Base-by-base conservation (phyloP, 352 stramenopile species). In the Globisporangium camurandrum region DNA sequence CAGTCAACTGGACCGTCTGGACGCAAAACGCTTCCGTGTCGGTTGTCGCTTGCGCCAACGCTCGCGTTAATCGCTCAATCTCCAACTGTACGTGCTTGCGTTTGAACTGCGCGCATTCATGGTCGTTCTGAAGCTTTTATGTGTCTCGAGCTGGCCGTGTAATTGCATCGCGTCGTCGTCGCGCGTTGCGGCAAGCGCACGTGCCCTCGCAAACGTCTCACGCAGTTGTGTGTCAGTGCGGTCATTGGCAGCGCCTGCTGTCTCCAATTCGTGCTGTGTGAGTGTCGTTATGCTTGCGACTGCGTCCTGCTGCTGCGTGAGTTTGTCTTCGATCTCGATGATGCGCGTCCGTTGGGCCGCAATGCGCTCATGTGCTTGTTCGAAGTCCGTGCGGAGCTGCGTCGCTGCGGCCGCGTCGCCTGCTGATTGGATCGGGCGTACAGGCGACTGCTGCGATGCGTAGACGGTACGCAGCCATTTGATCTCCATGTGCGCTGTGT, bases 161-260 rank as follows among this genome's bases (percentile, higher is more conserved):
- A 84, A 56, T 40, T 81, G 64, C n/a, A n/a, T n/a, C 17, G 79
- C 27, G 42, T 88, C 59, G 22, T 80, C 73, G 40, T 85, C 69
- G 7, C 62, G 65, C 34, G 84, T 67, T 24, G 62, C 66, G 20
- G 49, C 54, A 22, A 74, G 28, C 22, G 67, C 67, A 0, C 27
- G 45, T 8, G 57, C 47, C 34, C 72, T 75, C 2, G 59, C 57
- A 10, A 67, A 61, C 1, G 40, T n/a, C n/a, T n/a, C n/a, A n/a
- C n/a, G n/a, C n/a, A n/a, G n/a, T n/a, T n/a, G n/a, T n/a, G n/a
- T n/a, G n/a, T n/a, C n/a, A n/a, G n/a, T n/a, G n/a, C n/a, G n/a
- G n/a, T n/a, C n/a, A n/a, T n/a, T n/a, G n/a, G n/a, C n/a, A n/a
- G n/a, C n/a, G n/a, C n/a, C n/a, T n/a, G n/a, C n/a, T n/a, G n/a